Evolutionary conservation across 148 eudicot genomes (phyloP).

Genomic region (Vaccinium vitisidaea): DNA sequence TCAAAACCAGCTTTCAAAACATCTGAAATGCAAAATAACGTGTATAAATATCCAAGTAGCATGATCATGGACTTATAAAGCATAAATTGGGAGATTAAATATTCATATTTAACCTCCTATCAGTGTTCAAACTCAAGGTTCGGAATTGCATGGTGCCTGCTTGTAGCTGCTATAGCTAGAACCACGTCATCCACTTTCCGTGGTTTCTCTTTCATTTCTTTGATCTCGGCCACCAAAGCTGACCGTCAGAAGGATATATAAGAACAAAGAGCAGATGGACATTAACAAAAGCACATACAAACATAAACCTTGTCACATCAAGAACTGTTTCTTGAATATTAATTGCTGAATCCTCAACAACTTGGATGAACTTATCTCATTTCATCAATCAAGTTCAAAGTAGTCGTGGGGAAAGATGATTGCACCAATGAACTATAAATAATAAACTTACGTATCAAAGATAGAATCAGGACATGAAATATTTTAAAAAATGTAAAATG

Average conservation of each 20-base stretch:
- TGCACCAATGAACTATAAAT: not conserved
- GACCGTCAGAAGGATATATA: constrained; percentile 26
- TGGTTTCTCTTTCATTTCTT: constrained; percentile 68
- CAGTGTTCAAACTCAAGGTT: constrained; percentile 60
- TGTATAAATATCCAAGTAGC: too few relatives aligned
- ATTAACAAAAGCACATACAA: not conserved
- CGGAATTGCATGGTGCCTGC: constrained; percentile 57
- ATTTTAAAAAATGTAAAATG: not conserved
- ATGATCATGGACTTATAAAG: too few relatives aligned
- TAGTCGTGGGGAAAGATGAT: not conserved
- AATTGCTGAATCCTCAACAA: not conserved
- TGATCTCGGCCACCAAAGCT: constrained; percentile 83
- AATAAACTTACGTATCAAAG: not conserved
- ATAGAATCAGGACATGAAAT: not conserved
- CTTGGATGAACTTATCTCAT: not conserved
- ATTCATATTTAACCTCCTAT: too few relatives aligned
- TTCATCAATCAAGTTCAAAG: not conserved
- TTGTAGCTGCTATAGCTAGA: constrained; percentile 70
- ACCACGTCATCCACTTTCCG: constrained; percentile 72
- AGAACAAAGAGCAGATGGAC: constrained; percentile 10
- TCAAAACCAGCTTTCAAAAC: too few relatives aligned
- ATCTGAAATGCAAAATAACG: too few relatives aligned
- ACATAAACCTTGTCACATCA: not conserved
- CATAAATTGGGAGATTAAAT: too few relatives aligned
- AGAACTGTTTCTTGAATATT: not conserved